Base-by-base conservation (phyloP, 176 grass and related monocot genomes). In the Poa pratensis region DNA sequence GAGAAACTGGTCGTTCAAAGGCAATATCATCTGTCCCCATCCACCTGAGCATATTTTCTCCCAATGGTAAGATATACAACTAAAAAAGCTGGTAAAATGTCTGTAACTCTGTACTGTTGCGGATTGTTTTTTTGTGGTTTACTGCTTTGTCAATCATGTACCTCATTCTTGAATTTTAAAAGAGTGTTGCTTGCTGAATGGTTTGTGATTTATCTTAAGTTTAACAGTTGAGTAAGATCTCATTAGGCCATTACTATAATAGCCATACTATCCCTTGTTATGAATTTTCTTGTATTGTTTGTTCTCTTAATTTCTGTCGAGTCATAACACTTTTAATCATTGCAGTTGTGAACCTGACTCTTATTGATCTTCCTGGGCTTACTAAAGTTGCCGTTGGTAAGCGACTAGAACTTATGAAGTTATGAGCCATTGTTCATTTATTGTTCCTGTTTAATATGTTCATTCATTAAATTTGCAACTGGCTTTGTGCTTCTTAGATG, bases 261-360 rank as follows among this genome's bases (percentile, higher is more conserved):
- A 35, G 20, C 26, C 1, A 27, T 83, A 42, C 17, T 35, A 1
- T 73, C 18, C 4, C 10, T 84, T 61, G 11, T 22, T 64, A 7
- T 30, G 24, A 26, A 48, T 18, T 79, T 37, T 7, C 65, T 26
- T 68, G 22, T 28, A 15, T 76, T 61, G 12, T 82, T 42, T 51
- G 9, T 58, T 79, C 45, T 50, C 70, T 50, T 73, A 17, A 17
- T 73, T 74, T 50, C 18, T 52, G 46, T 32, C 14, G 8, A 63
- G 30, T 64, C 28, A 1, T 94, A 87, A 94, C 35, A 57, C 42
- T 68, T 82, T 76, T 63, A 69, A 90, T 40, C 59, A 58, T 83
- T 82, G 81, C 97, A 99, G 97, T 99, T 89, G 97, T 99, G 82
- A 99, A 99, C 71, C 67, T 99, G 88, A 99, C 97, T 59, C 97